These are phyloP conservation scores for Erysimum cheiranthoides DNA, from an alignment of 345 rosid genomes.

Conservation along the genomic window DNA sequence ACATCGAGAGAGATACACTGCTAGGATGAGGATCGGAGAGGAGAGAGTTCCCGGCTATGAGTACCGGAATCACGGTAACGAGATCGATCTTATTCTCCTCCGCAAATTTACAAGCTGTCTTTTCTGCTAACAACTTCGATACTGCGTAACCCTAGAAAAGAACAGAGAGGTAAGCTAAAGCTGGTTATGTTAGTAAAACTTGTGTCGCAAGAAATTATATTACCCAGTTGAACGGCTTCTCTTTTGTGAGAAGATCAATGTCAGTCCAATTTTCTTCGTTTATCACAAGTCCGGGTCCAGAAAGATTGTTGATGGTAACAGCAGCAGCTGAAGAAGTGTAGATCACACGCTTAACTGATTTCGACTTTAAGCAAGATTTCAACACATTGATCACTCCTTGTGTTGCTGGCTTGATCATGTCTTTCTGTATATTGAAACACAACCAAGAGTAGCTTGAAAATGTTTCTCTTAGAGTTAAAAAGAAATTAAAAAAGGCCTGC, in stretches of 20 bases:
- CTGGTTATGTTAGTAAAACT: background rate
- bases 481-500: background rate
- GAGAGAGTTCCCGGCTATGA: constrained; percentile 72
- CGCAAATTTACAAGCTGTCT: constrained; percentile 73
- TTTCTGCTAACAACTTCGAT: constrained; percentile 82
- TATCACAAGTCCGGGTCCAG: constrained; percentile 67
- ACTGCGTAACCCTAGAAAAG: constrained; percentile 70
- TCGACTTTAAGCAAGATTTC: constrained; percentile 65
- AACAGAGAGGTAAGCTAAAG: constrained; percentile 16
- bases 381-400: constrained; percentile 84
- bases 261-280: constrained; percentile 82
- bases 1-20: constrained; percentile 60
- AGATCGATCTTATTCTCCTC: constrained; percentile 74
- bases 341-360: constrained; percentile 76
- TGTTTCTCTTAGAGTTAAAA: background rate
- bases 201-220: constrained; percentile 21
- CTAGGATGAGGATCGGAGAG: constrained; percentile 65
- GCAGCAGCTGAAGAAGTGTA: constrained; percentile 94
- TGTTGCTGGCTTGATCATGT: constrained; percentile 88
- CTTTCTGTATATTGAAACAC: constrained; percentile 54
- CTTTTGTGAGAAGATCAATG: constrained; percentile 62
- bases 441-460: background rate
- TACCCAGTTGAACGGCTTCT: constrained; percentile 94
- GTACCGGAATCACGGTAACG: constrained; percentile 70
- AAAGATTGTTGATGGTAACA: constrained; percentile 62